Base-by-base conservation (phyloP, 768 basidiomycete genomes). In the Lepiota venenata region DNA sequence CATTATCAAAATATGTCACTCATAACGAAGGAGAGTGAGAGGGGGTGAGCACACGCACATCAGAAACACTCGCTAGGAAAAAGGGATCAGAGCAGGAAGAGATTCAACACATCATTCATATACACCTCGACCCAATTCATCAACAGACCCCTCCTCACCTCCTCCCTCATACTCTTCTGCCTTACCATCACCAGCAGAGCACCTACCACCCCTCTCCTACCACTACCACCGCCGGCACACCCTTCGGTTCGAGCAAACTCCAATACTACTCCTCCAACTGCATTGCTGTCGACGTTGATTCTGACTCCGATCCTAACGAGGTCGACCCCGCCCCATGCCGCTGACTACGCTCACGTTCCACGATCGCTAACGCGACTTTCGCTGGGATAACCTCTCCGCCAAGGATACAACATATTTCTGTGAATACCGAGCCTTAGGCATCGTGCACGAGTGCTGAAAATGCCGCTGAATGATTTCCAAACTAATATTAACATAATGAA, bases 381-480 rank as follows among this genome's bases (percentile, higher is more conserved):
- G 76, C 71, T 0, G 87, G 77, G 4, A 97, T 71, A 20, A 96
- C 79, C 18, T 83, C 80, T 3, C 94, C 92, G 14, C 84, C 85
- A 32, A 88, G 80, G 1, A 86, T 80, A 62, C 94, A 96, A 68
- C 94, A 97, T 5, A 85, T 79, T 64, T 96, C 92, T 0, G 93
- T 91, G 2, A 91, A 88, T 0, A 80, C 71, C 0, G 81, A 74
- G 64, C 97, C 95, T 48, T 79, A 78, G 8, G 97, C 69, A 36
- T 81, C 78, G 56, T 83, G 76, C 6, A 87, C 87, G 6, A 98
- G 81, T 1, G 79, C 74, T 7, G 79, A 67, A 1, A 98, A 77
- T 0, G 88, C 90, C 16, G 74, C 69, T 10, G 72, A 77, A 60
- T 92, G 86, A 45, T 84, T 71, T 18, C 74, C 69, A 22, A 72